phyloP scores from a whole-genome alignment of 768 basidiomycete genomes.

The Russula lepida region DNA sequence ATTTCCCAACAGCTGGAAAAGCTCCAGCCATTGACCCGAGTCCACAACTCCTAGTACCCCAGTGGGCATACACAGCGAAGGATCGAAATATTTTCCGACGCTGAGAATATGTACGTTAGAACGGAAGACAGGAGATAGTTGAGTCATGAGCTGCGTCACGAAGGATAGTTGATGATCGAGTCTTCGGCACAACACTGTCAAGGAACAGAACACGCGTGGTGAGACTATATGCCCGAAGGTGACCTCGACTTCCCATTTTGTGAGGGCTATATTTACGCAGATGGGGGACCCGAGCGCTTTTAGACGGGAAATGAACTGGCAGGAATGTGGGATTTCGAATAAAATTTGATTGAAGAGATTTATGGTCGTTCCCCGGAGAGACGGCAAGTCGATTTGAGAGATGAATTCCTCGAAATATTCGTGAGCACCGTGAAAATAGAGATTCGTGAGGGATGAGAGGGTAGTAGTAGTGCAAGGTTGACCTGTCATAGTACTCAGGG shows the following conservation, averaged over 20 bases:
- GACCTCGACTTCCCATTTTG: no score
- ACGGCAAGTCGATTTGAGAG: background rate
- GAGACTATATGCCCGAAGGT: no score
- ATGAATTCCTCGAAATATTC: slow-evolving; percentile 1
- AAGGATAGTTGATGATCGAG: slow-evolving; percentile 3
- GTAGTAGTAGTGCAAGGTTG: background rate
- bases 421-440: background rate
- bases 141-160: background rate
- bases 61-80: no score
- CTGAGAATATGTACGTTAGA: background rate
- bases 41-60: background rate
- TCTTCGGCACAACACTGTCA: background rate
- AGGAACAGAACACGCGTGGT: no score
- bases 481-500: background rate
- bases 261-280: no score
- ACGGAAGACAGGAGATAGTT: background rate
- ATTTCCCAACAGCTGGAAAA: background rate
- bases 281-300: background rate
- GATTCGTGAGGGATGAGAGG: background rate
- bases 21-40: background rate
- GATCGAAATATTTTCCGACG: background rate
- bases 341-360: background rate
- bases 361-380: background rate
- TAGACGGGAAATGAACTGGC: background rate
- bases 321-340: slow-evolving; percentile 1